Conservation (phyloP, 2,329 filamentous ascomycete species). For the Nemania sp. region DNA sequence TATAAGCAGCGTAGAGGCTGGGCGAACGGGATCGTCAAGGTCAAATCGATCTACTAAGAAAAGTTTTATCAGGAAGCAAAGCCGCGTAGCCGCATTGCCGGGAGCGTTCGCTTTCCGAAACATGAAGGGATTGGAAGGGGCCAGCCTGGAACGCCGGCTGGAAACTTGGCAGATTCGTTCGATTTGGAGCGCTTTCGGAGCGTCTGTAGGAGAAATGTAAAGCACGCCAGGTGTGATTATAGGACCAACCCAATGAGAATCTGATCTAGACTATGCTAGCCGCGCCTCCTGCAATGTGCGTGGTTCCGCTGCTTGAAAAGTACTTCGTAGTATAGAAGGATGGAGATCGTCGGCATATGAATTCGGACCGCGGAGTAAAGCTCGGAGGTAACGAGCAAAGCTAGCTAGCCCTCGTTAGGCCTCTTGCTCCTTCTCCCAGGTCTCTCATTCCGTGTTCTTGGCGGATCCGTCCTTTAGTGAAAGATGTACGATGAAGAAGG, state of each 20-base stretch:
- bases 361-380: not conserved
- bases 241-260: not conserved
- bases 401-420: not conserved
- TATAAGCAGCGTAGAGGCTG: conserved; percentile 19
- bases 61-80: not conserved
- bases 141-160: not conserved
- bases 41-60: conserved; percentile 3
- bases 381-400: not conserved
- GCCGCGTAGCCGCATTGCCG: not conserved
- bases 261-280: not conserved
- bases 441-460: not conserved
- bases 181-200: not conserved
- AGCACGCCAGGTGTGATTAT: too few relatives aligned
- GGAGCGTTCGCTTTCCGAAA: not conserved
- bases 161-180: not conserved
- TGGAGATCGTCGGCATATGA: too few relatives aligned
- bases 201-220: too few relatives aligned
- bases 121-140: not conserved
- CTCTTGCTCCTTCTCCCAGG: not conserved
- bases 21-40: conserved; percentile 12
- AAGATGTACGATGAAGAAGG: too few relatives aligned
- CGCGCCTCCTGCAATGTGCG: too few relatives aligned
- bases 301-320: too few relatives aligned
- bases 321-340: too few relatives aligned
- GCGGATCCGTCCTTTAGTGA: not conserved